phyloP scores from a whole-genome alignment of 1,284 basidiomycete species.

The Trichosporon coremiiforme region DNA sequence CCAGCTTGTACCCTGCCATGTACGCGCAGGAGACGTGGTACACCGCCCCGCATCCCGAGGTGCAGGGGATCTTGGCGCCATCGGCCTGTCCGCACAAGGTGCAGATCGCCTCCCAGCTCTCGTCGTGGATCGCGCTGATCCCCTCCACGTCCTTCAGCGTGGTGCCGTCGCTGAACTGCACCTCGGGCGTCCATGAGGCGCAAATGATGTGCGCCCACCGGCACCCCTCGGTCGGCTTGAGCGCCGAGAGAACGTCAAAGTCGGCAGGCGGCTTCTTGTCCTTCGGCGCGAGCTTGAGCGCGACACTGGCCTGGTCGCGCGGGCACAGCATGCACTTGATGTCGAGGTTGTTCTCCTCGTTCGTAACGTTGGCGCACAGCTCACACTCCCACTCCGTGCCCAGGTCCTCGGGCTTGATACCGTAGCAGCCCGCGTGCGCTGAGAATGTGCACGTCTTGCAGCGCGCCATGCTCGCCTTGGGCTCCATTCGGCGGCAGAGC shows the following conservation, averaged over 20 bases:
- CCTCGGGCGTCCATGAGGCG: constrained; percentile 81
- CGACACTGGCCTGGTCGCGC: constrained; percentile 23
- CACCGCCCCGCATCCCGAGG: constrained; percentile 69
- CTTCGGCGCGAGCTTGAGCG: constrained; percentile 24
- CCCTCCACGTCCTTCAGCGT: constrained; percentile 80
- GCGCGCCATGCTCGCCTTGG: constrained; percentile 71
- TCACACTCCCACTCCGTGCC: constrained; percentile 80
- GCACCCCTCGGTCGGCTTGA: constrained; percentile 91
- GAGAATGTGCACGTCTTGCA: constrained; percentile 76
- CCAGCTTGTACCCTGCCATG: constrained; percentile 76
- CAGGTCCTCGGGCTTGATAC: constrained; percentile 64
- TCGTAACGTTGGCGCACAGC: constrained; percentile 76
- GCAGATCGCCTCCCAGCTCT: constrained; percentile 55
- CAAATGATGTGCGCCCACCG: constrained; percentile 92
- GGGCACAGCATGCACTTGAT: constrained; percentile 57
- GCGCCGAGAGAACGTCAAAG: constrained; percentile 71
- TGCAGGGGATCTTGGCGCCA: constrained; percentile 82
- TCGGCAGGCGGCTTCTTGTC: constrained; percentile 60
- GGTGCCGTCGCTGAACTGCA: constrained; percentile 72
- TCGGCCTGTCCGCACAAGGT: constrained; percentile 66
- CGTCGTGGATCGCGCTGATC: constrained; percentile 68
- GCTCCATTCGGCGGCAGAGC: constrained; percentile 73
- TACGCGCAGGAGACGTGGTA: constrained; percentile 92
- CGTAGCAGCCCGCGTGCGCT: constrained; percentile 73
- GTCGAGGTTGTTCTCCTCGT: constrained; percentile 69